phyloP scores from a whole-genome alignment of 129 eudicot genomes.

The Mikania micrantha region DNA sequence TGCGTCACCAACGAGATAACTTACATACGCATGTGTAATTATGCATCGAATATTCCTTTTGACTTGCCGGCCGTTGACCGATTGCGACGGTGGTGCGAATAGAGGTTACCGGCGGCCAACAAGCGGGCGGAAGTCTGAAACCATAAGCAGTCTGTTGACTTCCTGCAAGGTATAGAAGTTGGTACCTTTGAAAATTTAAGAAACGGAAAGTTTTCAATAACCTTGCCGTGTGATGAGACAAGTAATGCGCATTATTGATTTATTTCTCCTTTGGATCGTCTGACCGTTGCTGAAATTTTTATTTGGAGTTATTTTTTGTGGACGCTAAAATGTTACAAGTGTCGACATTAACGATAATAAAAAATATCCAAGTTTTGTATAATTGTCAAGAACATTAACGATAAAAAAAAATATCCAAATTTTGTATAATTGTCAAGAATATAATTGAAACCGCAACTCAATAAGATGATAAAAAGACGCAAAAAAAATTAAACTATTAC shows the following conservation, averaged over 20 bases:
- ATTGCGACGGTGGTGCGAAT: constrained; percentile 2
- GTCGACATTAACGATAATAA: background rate
- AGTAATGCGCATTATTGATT: too few relatives aligned
- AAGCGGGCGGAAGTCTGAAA: background rate
- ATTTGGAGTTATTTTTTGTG: background rate
- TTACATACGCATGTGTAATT: background rate
- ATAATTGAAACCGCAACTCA: too few relatives aligned
- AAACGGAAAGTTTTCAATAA: background rate
- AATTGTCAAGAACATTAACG: too few relatives aligned
- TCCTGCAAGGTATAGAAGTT: background rate
- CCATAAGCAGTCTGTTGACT: constrained; percentile 21
- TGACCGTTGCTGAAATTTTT: background rate
- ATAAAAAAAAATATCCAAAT: too few relatives aligned
- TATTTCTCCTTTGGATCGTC: background rate
- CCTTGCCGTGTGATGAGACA: background rate
- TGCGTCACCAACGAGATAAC: background rate
- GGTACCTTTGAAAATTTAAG: background rate
- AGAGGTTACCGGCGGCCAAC: background rate
- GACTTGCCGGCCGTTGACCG: constrained; percentile 7
- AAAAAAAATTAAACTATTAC: too few relatives aligned
- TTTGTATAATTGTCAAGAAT: too few relatives aligned
- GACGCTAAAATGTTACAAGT: background rate
- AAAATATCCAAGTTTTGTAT: too few relatives aligned
- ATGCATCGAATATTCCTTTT: background rate
- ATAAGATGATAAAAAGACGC: too few relatives aligned